Evolutionary conservation across 345 rosid genomes (phyloP), one percentile per base, ranked within the genome.

Genomic region (Stellera chamaejasme): DNA sequence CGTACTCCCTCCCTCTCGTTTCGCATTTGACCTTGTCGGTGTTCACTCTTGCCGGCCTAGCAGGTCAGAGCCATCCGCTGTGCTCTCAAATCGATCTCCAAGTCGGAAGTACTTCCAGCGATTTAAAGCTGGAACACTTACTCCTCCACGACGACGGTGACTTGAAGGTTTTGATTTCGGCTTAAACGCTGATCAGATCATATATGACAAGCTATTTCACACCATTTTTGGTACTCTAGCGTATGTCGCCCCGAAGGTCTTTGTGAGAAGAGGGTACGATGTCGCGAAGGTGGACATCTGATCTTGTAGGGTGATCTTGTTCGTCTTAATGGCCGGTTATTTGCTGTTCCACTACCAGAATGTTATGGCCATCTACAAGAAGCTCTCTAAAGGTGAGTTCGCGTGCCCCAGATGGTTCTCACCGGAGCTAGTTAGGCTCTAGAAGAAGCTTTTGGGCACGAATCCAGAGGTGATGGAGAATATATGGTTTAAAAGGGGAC

Each of bases 141-240:
- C 81, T 90, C 19, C 74, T 91, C 1, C 96, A 91, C 56, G 86
- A 79, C 3, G 66, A 76, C 43, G 98, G 92, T 10, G 56, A 83
- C 45, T 69, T 91, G 5, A 91, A 91, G 45, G 88, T 91, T 19
- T 83, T 0, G 98, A 91, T 73, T 91, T 91, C 57, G 96, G 96
- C 11, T 74, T 91, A 10, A 85, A 95, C 48, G 77, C 88, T 5
- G 90, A 83, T 54, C 90, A 83, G 68, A 80, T 80, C 32, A 64
- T 82, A 13, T 82, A 76, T 23, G 90, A 83, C 10, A 86, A 86
- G 8, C 67, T 78, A 63, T 87, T 89, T 53, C 97, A 90, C 42
- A 90, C 97, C 42, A 82, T 84, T 13, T 90, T 96, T 6, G 97
- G 97, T 43, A 83, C 90, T n/a, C 90, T 87, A 0, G 86, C 90